These are phyloP conservation scores for Penicillium dipodomyicola DNA, from an alignment of 495 filamentous ascomycete species.

Conservation along the genomic window DNA sequence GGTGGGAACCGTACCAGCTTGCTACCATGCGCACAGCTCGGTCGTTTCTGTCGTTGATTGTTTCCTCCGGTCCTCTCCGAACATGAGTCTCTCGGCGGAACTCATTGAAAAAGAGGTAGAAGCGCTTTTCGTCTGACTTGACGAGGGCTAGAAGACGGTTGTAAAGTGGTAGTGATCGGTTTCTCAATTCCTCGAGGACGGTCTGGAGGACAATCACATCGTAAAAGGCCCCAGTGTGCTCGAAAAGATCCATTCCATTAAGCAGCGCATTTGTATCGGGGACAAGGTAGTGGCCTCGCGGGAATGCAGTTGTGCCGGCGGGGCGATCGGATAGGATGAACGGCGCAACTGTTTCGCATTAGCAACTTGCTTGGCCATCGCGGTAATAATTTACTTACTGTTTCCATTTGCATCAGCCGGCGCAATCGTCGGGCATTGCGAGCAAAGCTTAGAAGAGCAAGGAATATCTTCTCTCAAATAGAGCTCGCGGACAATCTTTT, in stretches of 20 bases:
- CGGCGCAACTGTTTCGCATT: constrained; percentile 57
- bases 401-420: constrained; percentile 76
- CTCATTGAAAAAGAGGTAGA: constrained; percentile 99
- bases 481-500: constrained; percentile 95
- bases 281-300: constrained; percentile 88
- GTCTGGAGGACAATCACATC: constrained; percentile 95
- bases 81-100: constrained; percentile 92
- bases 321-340: constrained; percentile 87
- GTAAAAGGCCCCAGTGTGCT: constrained; percentile 86
- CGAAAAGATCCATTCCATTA: constrained; percentile 94
- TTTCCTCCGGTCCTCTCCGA: constrained; percentile 68
- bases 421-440: constrained; percentile 63
- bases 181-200: constrained; percentile 91
- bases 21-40: constrained; percentile 83
- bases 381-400: constrained; percentile 44
- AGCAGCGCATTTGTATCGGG: constrained; percentile 96
- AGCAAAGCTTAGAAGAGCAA: constrained; percentile 90
- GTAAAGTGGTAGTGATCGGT: constrained; percentile 90
- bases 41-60: constrained; percentile 96
- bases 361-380: constrained; percentile 20
- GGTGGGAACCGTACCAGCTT: constrained; percentile 84
- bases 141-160: constrained; percentile 86
- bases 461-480: constrained; percentile 96
- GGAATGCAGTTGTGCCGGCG: constrained; percentile 74
- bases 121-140: constrained; percentile 91